These are phyloP conservation scores for Myxozyma mucilagina DNA, from an alignment of 805 yeast species.

Conservation along the genomic window DNA sequence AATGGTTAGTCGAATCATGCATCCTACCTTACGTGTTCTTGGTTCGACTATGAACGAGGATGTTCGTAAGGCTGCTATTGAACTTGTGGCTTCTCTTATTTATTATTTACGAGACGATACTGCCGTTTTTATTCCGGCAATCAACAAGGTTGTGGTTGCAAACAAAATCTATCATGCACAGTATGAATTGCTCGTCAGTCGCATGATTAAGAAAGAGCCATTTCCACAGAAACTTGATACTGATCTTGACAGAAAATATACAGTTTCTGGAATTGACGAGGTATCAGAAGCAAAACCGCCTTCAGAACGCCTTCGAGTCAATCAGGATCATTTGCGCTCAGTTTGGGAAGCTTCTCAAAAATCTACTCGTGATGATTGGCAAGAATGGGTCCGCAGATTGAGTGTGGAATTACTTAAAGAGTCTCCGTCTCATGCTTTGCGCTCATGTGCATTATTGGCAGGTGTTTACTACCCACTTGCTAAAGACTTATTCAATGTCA, in stretches of 20 bases:
- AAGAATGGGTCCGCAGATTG: slow-evolving; percentile 89
- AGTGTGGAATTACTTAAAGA: slow-evolving; percentile 84
- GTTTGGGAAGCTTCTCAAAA: slow-evolving; percentile 93
- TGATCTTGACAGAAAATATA: slow-evolving; percentile 56
- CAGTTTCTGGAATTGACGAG: slow-evolving; percentile 46
- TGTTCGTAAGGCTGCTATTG: slow-evolving; percentile 64
- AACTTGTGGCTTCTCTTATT: slow-evolving; percentile 70
- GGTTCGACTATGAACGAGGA: slow-evolving; percentile 53
- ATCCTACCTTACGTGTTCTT: slow-evolving; percentile 75
- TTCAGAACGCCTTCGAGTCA: slow-evolving; percentile 70
- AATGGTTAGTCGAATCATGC: slow-evolving; percentile 87
- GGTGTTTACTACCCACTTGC: slow-evolving; percentile 86
- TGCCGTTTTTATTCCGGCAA: slow-evolving; percentile 79
- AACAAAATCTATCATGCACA: slow-evolving; percentile 67
- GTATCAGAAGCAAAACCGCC: slow-evolving; percentile 65
- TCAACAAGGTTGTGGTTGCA: slow-evolving; percentile 59
- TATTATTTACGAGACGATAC: slow-evolving; percentile 83
- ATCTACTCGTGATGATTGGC: slow-evolving; percentile 94
- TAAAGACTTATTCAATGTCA: slow-evolving; percentile 85
- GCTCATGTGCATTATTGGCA: slow-evolving; percentile 90
- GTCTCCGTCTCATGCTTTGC: slow-evolving; percentile 89
- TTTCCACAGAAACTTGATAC: slow-evolving; percentile 73
- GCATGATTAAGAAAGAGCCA: slow-evolving; percentile 79
- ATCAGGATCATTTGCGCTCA: slow-evolving; percentile 62
- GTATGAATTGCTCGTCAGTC: slow-evolving; percentile 79